Evolutionary conservation across 768 basidiomycete species (phyloP).

Genomic region (Leccinum boreale): DNA sequence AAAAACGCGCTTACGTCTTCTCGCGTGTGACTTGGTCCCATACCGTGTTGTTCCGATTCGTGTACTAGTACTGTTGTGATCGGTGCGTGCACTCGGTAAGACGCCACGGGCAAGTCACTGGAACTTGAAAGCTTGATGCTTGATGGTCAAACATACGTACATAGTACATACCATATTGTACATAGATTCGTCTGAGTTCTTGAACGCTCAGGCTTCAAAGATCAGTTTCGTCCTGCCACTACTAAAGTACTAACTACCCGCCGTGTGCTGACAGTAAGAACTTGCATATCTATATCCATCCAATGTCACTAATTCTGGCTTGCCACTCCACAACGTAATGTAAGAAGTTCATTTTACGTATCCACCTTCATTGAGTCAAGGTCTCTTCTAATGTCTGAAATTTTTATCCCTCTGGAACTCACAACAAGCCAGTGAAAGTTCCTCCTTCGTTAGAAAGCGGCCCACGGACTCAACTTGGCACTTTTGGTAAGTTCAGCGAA

Average conservation of each 20-base stretch:
- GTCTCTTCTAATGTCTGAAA: not conserved
- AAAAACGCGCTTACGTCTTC: constrained; percentile 18
- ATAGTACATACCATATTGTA: not conserved
- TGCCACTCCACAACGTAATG: not conserved
- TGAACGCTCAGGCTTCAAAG: not conserved
- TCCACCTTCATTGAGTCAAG: not conserved
- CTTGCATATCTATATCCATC: not conserved
- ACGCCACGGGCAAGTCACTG: not conserved
- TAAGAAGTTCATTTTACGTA: not conserved
- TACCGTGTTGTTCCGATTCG: constrained; percentile 5
- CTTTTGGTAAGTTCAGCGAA: not conserved
- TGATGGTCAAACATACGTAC: not conserved
- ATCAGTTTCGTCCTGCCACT: no score
- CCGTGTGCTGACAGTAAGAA: not conserved
- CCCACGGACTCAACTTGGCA: not conserved
- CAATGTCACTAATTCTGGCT: not conserved
- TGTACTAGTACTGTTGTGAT: constrained; percentile 1
- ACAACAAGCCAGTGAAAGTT: not conserved
- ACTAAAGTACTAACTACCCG: no score
- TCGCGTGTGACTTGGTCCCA: constrained; percentile 26
- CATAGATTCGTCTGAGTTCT: not conserved
- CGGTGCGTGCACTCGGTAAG: constrained; percentile 2
- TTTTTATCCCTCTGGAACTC: not conserved
- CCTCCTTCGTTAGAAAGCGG: not conserved
- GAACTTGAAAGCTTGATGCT: not conserved